A percentile compares a stretch with the other conserved stretches of the same genome.
phyloP scores from a whole-genome alignment of 257 asterid genomes.

The Ilex aquifolium region DNA sequence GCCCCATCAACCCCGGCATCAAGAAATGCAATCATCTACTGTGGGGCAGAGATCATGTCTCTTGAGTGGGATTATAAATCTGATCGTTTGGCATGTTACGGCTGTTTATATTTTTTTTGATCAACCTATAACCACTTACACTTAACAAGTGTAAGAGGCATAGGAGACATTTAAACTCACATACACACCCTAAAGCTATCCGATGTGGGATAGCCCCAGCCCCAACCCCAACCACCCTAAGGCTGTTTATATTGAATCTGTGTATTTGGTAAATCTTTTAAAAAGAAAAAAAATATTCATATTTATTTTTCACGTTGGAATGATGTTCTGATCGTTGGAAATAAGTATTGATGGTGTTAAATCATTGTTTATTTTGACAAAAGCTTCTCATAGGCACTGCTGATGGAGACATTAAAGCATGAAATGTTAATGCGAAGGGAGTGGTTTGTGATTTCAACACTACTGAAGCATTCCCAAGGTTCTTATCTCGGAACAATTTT shows the following conservation, averaged over 20 bases:
- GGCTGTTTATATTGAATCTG: background rate
- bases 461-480: conserved; percentile 81
- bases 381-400: conserved; percentile 99
- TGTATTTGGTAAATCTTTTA: background rate
- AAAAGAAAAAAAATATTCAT: background rate
- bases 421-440: conserved; percentile 95
- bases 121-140: too few species aligned
- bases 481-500: conserved; percentile 10
- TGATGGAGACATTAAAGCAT: conserved; percentile 94
- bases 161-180: too few species aligned
- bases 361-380: conserved; percentile 36
- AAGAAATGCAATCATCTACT: conserved; percentile 93
- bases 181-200: too few species aligned
- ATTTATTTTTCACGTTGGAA: conserved; percentile 14
- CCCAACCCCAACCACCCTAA: too few species aligned
- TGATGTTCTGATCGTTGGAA: background rate
- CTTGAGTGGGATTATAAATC: conserved; percentile 99
- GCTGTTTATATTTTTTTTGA: background rate
- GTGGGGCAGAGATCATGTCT: conserved; percentile 93
- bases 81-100: conserved; percentile 71
- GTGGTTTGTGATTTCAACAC: conserved; percentile 90
- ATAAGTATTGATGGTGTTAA: conserved; percentile 25
- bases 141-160: too few species aligned
- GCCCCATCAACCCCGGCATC: conserved; percentile 61
- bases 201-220: too few species aligned